phyloP scores from a whole-genome alignment of 2,329 filamentous ascomycete genomes.

The Ophiosphaerella narmari region DNA sequence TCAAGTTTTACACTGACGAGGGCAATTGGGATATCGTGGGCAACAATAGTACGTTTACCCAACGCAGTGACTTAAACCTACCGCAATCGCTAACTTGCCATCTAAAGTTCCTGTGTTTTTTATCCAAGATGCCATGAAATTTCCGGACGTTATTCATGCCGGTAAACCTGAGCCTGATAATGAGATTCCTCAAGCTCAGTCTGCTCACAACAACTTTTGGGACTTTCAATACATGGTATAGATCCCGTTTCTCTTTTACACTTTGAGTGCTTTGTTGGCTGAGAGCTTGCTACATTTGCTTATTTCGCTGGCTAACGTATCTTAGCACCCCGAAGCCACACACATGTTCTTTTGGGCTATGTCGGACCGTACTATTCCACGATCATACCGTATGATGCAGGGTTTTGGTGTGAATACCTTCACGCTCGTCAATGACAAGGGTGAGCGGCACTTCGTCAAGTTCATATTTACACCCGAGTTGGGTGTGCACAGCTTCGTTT shows the following conservation, averaged over 20 bases:
- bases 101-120: slow-evolving; percentile 70
- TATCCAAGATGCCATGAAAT: slow-evolving; percentile 69
- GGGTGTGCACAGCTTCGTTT: slow-evolving; percentile 76
- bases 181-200: slow-evolving; percentile 68
- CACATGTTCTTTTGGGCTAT: slow-evolving; percentile 68
- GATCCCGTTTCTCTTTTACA: too few relatives aligned
- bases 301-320: too few relatives aligned
- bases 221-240: slow-evolving; percentile 53
- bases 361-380: slow-evolving; percentile 63
- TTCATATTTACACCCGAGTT: slow-evolving; percentile 77
- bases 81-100: too few relatives aligned
- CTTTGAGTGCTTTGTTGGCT: too few relatives aligned
- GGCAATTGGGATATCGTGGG: slow-evolving; percentile 64
- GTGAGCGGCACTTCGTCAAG: slow-evolving; percentile 67
- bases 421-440: slow-evolving; percentile 66
- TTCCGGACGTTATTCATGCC: slow-evolving; percentile 68
- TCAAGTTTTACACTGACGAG: slow-evolving; percentile 71
- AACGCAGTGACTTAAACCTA: too few relatives aligned
- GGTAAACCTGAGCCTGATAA: slow-evolving; percentile 68
- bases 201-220: slow-evolving; percentile 69
- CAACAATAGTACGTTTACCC: too few relatives aligned
- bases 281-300: too few relatives aligned
- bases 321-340: slow-evolving; percentile 57
- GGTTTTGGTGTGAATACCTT: slow-evolving; percentile 61
- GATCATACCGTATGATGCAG: slow-evolving; percentile 61